Evolutionary conservation across 768 basidiomycete genomes (phyloP).

Genomic region (Postia placenta): DNA sequence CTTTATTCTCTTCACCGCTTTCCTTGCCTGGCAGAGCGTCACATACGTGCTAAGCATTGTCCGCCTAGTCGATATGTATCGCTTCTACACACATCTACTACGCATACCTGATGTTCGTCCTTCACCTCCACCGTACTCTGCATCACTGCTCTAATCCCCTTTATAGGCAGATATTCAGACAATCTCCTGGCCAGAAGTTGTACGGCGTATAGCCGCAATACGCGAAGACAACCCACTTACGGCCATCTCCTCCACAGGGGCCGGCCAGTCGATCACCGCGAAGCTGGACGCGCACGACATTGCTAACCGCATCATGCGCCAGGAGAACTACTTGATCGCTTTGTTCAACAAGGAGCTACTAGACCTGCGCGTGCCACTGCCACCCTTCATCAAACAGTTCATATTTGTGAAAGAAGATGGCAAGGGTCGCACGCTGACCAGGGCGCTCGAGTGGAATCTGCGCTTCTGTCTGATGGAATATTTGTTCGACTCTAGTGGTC

Average conservation of each 20-base stretch:
- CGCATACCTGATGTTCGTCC: conserved; percentile 84
- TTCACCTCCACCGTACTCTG: too few relatives aligned
- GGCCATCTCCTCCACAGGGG: conserved; percentile 62
- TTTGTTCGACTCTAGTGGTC: conserved; percentile 85
- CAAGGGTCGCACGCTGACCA: conserved; percentile 77
- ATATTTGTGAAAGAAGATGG: conserved; percentile 39
- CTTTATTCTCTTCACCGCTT: conserved; percentile 77
- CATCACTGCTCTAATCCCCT: too few relatives aligned
- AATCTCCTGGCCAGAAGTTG: conserved; percentile 94
- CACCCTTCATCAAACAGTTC: conserved; percentile 46
- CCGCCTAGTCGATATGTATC: conserved; percentile 89
- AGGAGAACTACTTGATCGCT: conserved; percentile 98
- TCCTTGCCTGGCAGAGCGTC: conserved; percentile 86
- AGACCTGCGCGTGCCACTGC: conserved; percentile 81
- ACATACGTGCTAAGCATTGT: conserved; percentile 69
- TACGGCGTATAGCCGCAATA: conserved; percentile 83
- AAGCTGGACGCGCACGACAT: conserved; percentile 97
- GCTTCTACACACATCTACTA: conserved; percentile 91
- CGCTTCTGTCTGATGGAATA: conserved; percentile 94
- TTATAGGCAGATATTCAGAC: conserved; percentile 92
- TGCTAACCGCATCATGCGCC: conserved; percentile 94
- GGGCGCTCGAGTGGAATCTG: conserved; percentile 95
- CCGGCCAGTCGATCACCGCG: conserved; percentile 64
- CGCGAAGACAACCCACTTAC: conserved; percentile 92
- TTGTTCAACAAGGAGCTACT: conserved; percentile 96